Evolutionary conservation across 1,139 yeast species (phyloP).

Genomic region (Pichia sp.): DNA sequence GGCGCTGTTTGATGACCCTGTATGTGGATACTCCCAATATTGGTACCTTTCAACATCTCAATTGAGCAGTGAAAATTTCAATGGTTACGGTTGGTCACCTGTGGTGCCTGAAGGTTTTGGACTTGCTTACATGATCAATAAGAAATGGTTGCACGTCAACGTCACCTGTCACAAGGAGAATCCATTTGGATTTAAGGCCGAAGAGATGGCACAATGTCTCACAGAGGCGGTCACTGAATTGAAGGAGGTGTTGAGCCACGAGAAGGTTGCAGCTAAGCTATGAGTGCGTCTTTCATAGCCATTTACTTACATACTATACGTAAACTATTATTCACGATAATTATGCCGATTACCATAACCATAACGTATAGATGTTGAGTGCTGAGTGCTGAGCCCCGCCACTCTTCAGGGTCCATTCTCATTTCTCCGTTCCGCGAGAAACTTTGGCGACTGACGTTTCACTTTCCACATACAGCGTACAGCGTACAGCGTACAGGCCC

Average conservation of each 20-base stretch:
- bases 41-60: conserved; percentile 93
- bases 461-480: too few species aligned
- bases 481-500: too few species aligned
- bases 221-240: conserved; percentile 78
- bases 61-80: conserved; percentile 78
- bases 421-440: too few species aligned
- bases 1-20: conserved; percentile 67
- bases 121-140: conserved; percentile 86
- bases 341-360: too few species aligned
- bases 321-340: too few species aligned
- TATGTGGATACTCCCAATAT: conserved; percentile 64
- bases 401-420: too few species aligned
- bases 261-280: conserved; percentile 19
- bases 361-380: too few species aligned
- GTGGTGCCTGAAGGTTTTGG: conserved; percentile 94
- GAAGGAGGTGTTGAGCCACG: conserved; percentile 47
- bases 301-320: too few species aligned
- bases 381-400: too few species aligned
- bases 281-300: too few species aligned
- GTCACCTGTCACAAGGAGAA: conserved; percentile 68
- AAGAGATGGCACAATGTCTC: conserved; percentile 62
- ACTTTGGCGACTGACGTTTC: too few species aligned
- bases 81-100: conserved; percentile 96
- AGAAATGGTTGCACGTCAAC: conserved; percentile 80
- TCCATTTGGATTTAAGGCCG: conserved; percentile 53